Conservation (phyloP, 2,329 filamentous ascomycete genomes). For the Cytospora leucostoma region DNA sequence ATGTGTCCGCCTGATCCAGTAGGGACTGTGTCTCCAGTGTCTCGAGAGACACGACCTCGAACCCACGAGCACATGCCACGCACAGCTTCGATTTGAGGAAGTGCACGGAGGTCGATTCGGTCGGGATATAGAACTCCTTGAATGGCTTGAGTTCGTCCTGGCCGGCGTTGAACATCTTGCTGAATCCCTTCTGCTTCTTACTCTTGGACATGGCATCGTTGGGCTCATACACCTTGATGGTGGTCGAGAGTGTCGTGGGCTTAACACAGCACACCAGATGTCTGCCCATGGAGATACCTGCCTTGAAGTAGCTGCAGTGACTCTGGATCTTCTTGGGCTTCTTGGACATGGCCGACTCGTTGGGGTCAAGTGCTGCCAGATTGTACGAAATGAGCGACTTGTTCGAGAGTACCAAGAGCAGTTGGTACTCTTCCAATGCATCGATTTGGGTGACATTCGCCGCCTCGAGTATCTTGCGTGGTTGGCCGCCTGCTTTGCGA, state of each 20-base stretch:
- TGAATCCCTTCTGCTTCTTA: constrained; percentile 92
- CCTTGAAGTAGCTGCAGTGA: constrained; percentile 98
- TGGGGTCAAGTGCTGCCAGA: constrained; percentile 80
- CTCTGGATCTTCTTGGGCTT: constrained; percentile 94
- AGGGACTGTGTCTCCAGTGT: constrained; percentile 98
- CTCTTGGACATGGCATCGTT: constrained; percentile 92
- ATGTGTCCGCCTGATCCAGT: constrained; percentile 96
- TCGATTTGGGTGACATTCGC: constrained; percentile 92
- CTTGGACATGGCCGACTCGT: constrained; percentile 78
- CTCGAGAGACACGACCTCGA: constrained; percentile 94
- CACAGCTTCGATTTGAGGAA: constrained; percentile 96
- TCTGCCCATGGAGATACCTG: constrained; percentile 89
- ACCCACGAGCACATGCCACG: constrained; percentile 91
- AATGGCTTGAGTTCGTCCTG: constrained; percentile 96
- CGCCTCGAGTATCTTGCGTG: constrained; percentile 77
- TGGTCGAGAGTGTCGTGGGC: constrained; percentile 87
- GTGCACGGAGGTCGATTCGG: constrained; percentile 96
- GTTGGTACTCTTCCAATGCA: constrained; percentile 90
- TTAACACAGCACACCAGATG: constrained; percentile 97
- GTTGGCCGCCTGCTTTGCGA: constrained; percentile 81
- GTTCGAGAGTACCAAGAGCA: constrained; percentile 88
- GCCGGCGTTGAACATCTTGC: constrained; percentile 90
- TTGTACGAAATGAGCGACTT: constrained; percentile 91
- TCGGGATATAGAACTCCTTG: constrained; percentile 99
- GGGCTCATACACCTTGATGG: constrained; percentile 98